Evolutionary conservation across 2,329 filamentous ascomycete species (phyloP), one percentile per base, ranked within the genome.

Genomic region (Fusarium domesticum): DNA sequence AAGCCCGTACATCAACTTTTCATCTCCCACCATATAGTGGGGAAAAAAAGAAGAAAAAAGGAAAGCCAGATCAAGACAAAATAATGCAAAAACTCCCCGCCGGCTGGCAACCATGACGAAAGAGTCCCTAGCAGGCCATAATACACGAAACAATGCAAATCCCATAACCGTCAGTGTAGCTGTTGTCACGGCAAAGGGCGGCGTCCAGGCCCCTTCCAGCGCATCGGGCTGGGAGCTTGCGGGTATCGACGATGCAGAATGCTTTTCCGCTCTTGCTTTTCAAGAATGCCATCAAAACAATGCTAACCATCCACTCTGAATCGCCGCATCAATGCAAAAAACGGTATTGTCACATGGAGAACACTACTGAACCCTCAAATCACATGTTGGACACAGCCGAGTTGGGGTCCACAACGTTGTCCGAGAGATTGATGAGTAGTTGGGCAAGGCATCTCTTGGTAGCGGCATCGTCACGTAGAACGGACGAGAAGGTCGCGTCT

Each of bases 401-500:
- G 47, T 58, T 61, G 37, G 64, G 63, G 37, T 81, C 78, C 41
- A 76, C 84, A 47, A 91, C 85, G 56, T 88, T 92, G 69, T 97
- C 93, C 8, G 89, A 95, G 42, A 98, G 81, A 64, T 97, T 97
- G 71, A 97, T 95, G 48, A 97, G 78, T 7, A 98, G 83, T 70
- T 97, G 93, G n/a, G 91, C 89, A 25, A 98, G 84, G 68, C 93
- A 98, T 47, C 93, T 85, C 75, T 98, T 98, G 1, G 93, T 98
- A 1, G 93, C 93, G 12, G 93, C 93, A 64, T 98, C 93, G 62
- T 98, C 93, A 46, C 93, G 87, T 25, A 98, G 83, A 35, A 98
- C 93, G 0, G 91, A 92, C 7, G 90, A 95, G 67, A 98, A 98
- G 2, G 93, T 98, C 6, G 92, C 91, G 66, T 98, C 93, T 37